Evolutionary conservation across 495 filamentous ascomycete species (phyloP).

Genomic region (Talaromyces borbonicus): DNA sequence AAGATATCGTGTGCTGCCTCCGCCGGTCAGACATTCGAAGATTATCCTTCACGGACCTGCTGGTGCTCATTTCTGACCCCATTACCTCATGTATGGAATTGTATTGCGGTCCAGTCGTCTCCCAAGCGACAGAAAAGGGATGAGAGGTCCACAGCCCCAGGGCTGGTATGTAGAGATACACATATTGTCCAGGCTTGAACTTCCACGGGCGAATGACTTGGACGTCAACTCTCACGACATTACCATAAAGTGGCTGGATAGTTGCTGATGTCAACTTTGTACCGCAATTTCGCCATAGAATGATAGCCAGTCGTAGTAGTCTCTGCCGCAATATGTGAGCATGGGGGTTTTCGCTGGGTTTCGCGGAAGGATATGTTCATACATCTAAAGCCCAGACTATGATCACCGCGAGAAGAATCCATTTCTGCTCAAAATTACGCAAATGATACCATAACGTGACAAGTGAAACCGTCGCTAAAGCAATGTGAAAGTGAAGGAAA

Average conservation of each 20-base stretch:
- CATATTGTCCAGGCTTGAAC: constrained; percentile 43
- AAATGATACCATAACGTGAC: constrained; percentile 47
- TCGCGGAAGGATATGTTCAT: constrained; percentile 6
- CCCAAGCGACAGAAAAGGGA: constrained; percentile 50
- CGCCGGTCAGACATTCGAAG: constrained; percentile 16
- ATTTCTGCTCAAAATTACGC: constrained; percentile 30
- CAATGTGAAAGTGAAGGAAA: constrained; percentile 46
- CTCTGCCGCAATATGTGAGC: constrained; percentile 38
- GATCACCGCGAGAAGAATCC: constrained; percentile 27
- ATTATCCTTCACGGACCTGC: constrained; percentile 24
- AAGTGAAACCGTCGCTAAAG: constrained; percentile 36
- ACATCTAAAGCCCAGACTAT: constrained; percentile 34
- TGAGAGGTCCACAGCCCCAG: constrained; percentile 44
- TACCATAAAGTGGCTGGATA: constrained; percentile 42
- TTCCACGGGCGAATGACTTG: constrained; percentile 38
- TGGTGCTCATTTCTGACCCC: constrained; percentile 21
- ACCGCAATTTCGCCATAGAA: constrained; percentile 52
- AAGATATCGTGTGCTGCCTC: constrained; percentile 32
- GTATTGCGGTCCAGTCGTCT: constrained; percentile 11
- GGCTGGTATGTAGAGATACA: constrained; percentile 45
- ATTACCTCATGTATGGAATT: neutral
- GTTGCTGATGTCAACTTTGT: constrained; percentile 33
- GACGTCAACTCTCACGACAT: constrained; percentile 40
- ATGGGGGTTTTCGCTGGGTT: neutral
- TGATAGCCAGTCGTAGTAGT: constrained; percentile 34